Evolutionary conservation across 2,329 filamentous ascomycete species (phyloP), one percentile per base, ranked within the genome.

Genomic region (Cercospora sp.): DNA sequence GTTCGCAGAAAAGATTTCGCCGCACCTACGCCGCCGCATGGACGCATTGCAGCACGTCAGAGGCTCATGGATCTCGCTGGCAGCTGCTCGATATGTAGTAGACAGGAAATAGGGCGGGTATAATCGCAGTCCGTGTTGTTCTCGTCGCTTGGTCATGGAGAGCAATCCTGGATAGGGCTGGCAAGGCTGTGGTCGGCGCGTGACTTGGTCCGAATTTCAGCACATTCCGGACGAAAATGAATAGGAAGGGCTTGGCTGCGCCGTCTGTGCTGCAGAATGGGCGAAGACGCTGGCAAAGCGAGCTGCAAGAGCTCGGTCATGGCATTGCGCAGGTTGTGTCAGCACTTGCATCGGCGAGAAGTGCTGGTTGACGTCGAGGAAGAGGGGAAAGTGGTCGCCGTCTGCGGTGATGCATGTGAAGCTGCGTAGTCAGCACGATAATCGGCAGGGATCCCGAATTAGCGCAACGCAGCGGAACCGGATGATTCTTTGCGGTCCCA

Each of bases 161-260:
- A 18, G 42, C 1, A 20, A 63, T 67, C 18, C 42, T 57, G 12
- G 18, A 65, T 33, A 31, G 53, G 39, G 58, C 60, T 59, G 53
- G 36, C 51, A 59, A 33, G 20, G 53, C 36, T 61, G 55, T 45
- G 53, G 18, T 23, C 23, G 65, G 42, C 60, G 26, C 48, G 51
- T 59, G 59, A 48, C 51, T n/a, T 58, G 59, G 28, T 60, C 59
- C 58, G 33, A 58, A 26, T 2, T 16, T 31, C 18, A 20, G 42
- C 18, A 20, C 42, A 12, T 5, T 18, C 60, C 26, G 20, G 33
- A 63, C 65, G 65, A 62, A 39, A 67, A 67, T 9, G 42, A 18
- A 45, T 63, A 42, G 60, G 65, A 60, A 60, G 9, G 51, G 26
- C 53, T 45, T 63, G 7, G 59, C 48, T 60, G 55, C 59, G 65